Conservation (phyloP, 1,284 basidiomycete species). For the Naganishia albida region DNA sequence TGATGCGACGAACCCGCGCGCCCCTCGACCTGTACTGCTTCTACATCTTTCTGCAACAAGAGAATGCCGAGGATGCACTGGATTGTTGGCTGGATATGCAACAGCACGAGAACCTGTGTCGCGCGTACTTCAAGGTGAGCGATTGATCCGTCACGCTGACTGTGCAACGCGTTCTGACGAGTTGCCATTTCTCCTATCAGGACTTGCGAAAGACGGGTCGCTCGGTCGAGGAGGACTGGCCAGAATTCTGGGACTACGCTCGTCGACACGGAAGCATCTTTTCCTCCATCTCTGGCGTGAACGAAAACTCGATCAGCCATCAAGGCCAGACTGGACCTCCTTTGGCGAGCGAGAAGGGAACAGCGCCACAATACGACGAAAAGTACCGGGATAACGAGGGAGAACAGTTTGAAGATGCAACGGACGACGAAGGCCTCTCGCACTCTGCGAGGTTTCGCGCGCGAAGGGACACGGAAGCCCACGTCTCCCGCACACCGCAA, state of each 20-base stretch:
- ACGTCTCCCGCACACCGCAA: conserved; percentile 35
- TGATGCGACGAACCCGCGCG: conserved; percentile 81
- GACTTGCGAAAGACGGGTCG: conserved; percentile 91
- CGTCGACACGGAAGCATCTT: conserved; percentile 61
- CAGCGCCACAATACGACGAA: not conserved
- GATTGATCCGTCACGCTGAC: not conserved
- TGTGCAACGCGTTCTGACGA: not conserved
- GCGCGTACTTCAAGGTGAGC: conserved; percentile 86
- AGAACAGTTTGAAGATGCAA: conserved; percentile 7
- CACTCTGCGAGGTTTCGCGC: conserved; percentile 32
- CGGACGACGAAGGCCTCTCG: conserved; percentile 11
- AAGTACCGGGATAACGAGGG: not conserved
- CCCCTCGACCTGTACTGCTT: conserved; percentile 98
- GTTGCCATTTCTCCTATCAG: conserved; percentile 36
- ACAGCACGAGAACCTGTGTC: conserved; percentile 96
- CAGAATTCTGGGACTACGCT: conserved; percentile 91
- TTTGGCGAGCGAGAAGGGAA: conserved; percentile 14
- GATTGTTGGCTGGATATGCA: conserved; percentile 99
- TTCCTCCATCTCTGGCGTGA: conserved; percentile 74
- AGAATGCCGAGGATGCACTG: conserved; percentile 51
- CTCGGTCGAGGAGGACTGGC: conserved; percentile 92
- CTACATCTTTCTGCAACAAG: conserved; percentile 66
- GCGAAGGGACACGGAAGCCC: conserved; percentile 47
- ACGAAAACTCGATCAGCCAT: conserved; percentile 1
- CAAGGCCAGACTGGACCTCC: not conserved